Conservation (phyloP, 1,284 basidiomycete species). For the Irpex sp. region DNA sequence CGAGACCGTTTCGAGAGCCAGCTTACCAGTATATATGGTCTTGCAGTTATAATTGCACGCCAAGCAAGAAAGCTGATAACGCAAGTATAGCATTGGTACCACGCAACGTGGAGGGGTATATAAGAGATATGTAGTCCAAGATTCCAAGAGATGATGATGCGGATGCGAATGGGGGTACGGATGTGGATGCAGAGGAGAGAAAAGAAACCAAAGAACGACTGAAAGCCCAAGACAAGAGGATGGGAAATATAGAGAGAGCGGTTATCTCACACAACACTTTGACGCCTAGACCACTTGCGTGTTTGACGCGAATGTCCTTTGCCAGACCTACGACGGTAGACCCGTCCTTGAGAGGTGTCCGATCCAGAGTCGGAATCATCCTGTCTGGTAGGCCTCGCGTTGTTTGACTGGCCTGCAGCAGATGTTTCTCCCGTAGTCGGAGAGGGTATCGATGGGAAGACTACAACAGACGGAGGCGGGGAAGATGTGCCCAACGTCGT, state of each 20-base stretch:
- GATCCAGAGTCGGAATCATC: not conserved
- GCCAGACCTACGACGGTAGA: not conserved
- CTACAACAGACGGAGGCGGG: not conserved
- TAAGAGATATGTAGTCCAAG: not conserved
- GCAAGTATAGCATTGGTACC: no score
- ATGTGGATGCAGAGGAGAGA: not conserved
- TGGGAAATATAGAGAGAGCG: not conserved
- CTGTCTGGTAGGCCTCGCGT: not conserved
- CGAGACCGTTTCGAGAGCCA: no score
- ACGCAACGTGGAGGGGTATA: not conserved
- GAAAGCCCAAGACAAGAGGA: not conserved
- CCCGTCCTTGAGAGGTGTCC: not conserved
- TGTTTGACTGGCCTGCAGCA: not conserved
- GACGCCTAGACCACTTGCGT: not conserved
- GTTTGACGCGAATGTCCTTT: not conserved
- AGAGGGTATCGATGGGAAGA: conserved; percentile 1
- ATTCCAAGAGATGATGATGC: not conserved
- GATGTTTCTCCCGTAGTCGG: not conserved
- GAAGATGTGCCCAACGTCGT: conserved; percentile 4
- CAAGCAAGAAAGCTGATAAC: no score
- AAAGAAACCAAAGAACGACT: not conserved
- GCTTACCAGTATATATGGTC: no score
- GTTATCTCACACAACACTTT: not conserved
- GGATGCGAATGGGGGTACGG: not conserved
- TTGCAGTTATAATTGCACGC: no score